Percentiles rank a stretch among this genome's conserved stretches.
phyloP scores from a whole-genome alignment of 495 filamentous ascomycete species.

The Talaromyces stipitatus region DNA sequence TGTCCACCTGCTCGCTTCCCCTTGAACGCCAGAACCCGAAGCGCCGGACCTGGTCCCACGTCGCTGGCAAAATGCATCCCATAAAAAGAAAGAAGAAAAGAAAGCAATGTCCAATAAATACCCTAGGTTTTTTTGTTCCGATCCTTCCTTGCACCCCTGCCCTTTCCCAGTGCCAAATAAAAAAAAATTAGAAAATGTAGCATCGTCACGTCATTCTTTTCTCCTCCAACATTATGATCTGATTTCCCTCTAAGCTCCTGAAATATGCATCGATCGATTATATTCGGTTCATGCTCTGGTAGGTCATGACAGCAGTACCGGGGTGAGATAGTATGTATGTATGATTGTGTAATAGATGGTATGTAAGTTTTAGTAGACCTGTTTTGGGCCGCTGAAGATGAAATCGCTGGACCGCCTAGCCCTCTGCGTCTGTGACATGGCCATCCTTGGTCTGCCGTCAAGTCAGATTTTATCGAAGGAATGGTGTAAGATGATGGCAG shows the following conservation, averaged over 20 bases:
- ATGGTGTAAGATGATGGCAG: neutral
- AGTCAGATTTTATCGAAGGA: neutral
- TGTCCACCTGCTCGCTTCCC: neutral
- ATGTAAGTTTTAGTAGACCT: neutral
- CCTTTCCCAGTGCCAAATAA: neutral
- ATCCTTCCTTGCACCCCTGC: neutral
- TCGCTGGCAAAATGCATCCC: conserved; percentile 13
- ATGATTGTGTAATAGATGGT: neutral
- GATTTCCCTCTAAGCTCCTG: neutral
- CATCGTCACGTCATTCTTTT: neutral
- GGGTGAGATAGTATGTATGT: neutral
- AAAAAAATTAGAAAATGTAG: neutral
- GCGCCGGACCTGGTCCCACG: conserved; percentile 3
- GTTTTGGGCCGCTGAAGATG: neutral
- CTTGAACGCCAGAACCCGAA: conserved; percentile 4
- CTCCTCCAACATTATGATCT: neutral
- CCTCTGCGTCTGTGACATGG: neutral
- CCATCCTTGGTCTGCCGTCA: too few relatives aligned
- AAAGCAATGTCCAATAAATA: neutral
- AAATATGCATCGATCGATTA: conserved; percentile 1
- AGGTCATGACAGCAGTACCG: neutral
- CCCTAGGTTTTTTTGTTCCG: neutral
- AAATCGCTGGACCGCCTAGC: neutral
- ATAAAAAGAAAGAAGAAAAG: conserved; percentile 9
- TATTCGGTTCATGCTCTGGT: neutral